These are phyloP conservation scores for Podila clonocystis DNA, from an alignment of 192 early-diverging fungal genomes.

Conservation along the genomic window DNA sequence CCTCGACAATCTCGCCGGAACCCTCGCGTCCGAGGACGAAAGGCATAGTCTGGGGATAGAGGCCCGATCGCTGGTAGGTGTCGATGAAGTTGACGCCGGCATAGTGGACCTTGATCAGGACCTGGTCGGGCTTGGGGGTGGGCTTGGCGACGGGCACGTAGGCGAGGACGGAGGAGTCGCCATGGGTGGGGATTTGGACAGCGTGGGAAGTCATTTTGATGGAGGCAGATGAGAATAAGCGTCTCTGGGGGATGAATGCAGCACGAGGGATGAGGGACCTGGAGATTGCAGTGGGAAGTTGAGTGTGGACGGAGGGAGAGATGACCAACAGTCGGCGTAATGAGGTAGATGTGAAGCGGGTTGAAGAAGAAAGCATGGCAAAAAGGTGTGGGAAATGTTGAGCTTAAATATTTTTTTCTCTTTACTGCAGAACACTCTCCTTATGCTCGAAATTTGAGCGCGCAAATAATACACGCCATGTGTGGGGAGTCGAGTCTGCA, in stretches of 20 bases:
- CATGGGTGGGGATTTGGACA: conserved; percentile 61
- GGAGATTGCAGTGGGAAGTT: neutral
- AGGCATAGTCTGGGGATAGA: conserved; percentile 74
- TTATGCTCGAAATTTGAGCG: no score
- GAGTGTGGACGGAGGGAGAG: neutral
- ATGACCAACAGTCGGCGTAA: neutral
- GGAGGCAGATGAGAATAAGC: neutral
- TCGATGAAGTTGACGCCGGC: conserved; percentile 93
- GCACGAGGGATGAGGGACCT: neutral
- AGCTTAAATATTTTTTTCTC: no score
- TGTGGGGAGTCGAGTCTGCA: no score
- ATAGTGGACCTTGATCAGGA: conserved; percentile 81
- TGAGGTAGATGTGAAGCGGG: neutral
- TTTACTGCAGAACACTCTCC: no score
- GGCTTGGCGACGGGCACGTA: conserved; percentile 62
- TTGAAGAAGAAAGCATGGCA: neutral
- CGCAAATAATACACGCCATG: no score
- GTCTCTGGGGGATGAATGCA: neutral
- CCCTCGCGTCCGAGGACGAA: conserved; percentile 83
- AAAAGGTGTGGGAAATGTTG: no score
- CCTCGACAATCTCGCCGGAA: conserved; percentile 79
- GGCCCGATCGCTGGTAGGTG: conserved; percentile 86
- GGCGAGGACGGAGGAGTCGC: conserved; percentile 68
- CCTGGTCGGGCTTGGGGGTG: conserved; percentile 54
- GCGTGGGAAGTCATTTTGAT: conserved; percentile 50